These are phyloP conservation scores for Gossypium gossypioides DNA, from an alignment of 441 rosid genomes.

Conservation along the genomic window DNA sequence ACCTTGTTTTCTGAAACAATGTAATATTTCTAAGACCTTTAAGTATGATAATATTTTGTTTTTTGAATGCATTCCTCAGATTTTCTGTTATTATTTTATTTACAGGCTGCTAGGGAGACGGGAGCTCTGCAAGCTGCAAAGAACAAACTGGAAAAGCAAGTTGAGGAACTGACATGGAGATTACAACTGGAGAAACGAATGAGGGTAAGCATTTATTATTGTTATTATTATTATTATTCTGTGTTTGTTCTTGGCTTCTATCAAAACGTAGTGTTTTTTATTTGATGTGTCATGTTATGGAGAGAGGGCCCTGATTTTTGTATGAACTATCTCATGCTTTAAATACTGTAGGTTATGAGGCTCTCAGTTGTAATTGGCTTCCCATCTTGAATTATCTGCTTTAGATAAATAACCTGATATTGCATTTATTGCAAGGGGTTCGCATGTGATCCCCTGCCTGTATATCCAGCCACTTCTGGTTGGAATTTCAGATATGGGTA, in stretches of 20 bases:
- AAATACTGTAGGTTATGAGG: not conserved
- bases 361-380: not conserved
- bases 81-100: slow-evolving; percentile 3
- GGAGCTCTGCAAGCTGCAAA: slow-evolving; percentile 99
- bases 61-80: not conserved
- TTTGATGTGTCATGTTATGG: not conserved
- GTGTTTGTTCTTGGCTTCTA: not conserved
- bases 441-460: not conserved
- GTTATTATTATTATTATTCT: not conserved
- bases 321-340: not conserved
- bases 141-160: slow-evolving; percentile 90
- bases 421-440: not conserved
- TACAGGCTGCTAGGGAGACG: slow-evolving; percentile 95
- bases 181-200: slow-evolving; percentile 82
- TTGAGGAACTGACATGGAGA: slow-evolving; percentile 88
- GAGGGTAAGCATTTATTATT: slow-evolving; percentile 43
- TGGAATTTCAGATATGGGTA: not conserved
- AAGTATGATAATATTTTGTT: not conserved
- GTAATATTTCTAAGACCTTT: slow-evolving; percentile 1
- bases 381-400: slow-evolving; percentile 1
- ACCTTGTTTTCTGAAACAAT: slow-evolving; percentile 5
- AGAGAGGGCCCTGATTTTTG: not conserved
- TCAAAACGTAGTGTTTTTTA: not conserved
- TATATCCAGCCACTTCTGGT: not conserved
- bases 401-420: not conserved